phyloP scores from a whole-genome alignment of 768 basidiomycete genomes.

The Xerocomellus intermedius region DNA sequence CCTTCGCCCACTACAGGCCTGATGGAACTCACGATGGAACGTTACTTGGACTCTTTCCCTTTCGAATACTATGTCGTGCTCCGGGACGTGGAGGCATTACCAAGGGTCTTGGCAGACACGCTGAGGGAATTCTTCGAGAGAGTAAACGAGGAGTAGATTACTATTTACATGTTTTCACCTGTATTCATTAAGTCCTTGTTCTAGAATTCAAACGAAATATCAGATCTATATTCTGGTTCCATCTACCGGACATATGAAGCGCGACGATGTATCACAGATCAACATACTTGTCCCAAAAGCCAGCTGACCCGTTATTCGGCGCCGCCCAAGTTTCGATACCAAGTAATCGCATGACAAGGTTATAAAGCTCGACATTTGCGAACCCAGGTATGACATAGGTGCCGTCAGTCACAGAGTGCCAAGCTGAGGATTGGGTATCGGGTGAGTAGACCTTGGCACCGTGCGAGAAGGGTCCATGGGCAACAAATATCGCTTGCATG shows the following conservation, averaged over 20 bases:
- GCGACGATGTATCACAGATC: constrained; percentile 7
- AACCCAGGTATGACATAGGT: constrained; percentile 79
- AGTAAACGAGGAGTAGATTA: constrained; percentile 58
- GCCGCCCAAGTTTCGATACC: constrained; percentile 58
- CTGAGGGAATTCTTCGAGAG: constrained; percentile 91
- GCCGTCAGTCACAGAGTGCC: constrained; percentile 61
- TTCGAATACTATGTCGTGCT: constrained; percentile 98
- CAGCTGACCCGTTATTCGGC: constrained; percentile 69
- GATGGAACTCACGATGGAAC: constrained; percentile 84
- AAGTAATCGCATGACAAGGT: constrained; percentile 73
- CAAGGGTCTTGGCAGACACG: constrained; percentile 84
- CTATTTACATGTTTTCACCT: background rate
- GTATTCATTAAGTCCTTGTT: background rate
- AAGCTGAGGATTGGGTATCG: constrained; percentile 27
- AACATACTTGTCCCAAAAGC: constrained; percentile 84
- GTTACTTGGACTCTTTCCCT: constrained; percentile 95
- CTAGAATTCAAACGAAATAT: background rate
- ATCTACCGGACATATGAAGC: background rate
- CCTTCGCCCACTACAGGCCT: constrained; percentile 44
- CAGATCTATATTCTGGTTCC: background rate
- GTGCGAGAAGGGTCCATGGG: constrained; percentile 84
- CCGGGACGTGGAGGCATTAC: constrained; percentile 84
- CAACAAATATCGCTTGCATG: constrained; percentile 91
- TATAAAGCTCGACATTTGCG: constrained; percentile 82
- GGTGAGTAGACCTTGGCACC: constrained; percentile 52